Conservation (phyloP, 148 eudicot genomes). For the Linanthus parryae region DNA sequence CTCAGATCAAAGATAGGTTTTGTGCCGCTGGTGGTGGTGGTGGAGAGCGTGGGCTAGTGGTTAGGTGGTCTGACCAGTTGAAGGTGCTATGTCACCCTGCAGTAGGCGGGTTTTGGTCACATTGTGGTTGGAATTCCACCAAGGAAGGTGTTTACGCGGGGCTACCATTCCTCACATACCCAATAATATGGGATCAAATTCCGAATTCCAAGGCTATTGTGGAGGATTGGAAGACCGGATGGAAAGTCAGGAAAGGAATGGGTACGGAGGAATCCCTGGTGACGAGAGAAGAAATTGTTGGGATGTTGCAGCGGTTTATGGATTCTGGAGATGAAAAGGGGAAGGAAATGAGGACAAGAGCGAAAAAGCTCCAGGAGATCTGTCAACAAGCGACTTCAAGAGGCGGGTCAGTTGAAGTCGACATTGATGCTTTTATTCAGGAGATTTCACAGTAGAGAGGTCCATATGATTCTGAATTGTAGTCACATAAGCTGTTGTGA, state of each 20-base stretch:
- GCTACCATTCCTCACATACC: constrained; percentile 7
- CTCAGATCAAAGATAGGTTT: background rate
- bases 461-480: too few species aligned
- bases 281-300: constrained; percentile 11
- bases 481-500: too few species aligned
- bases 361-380: constrained; percentile 1
- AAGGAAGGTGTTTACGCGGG: constrained; percentile 14
- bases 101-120: constrained; percentile 10
- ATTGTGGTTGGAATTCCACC: constrained; percentile 15
- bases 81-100: constrained; percentile 23
- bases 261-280: background rate
- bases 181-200: constrained; percentile 11
- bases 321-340: constrained; percentile 15
- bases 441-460: background rate
- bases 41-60: constrained; percentile 6
- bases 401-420: constrained; percentile 23
- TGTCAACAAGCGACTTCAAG: constrained; percentile 10
- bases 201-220: constrained; percentile 7
- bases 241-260: constrained; percentile 6
- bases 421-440: constrained; percentile 20
- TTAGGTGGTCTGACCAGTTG: constrained; percentile 55
- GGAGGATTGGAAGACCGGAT: constrained; percentile 16
- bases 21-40: background rate
- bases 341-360: constrained; percentile 22
- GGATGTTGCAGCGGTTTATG: constrained; percentile 4